Evolutionary conservation across 1,139 yeast genomes (phyloP).

Genomic region (Meyerozyma guilliermondii): DNA sequence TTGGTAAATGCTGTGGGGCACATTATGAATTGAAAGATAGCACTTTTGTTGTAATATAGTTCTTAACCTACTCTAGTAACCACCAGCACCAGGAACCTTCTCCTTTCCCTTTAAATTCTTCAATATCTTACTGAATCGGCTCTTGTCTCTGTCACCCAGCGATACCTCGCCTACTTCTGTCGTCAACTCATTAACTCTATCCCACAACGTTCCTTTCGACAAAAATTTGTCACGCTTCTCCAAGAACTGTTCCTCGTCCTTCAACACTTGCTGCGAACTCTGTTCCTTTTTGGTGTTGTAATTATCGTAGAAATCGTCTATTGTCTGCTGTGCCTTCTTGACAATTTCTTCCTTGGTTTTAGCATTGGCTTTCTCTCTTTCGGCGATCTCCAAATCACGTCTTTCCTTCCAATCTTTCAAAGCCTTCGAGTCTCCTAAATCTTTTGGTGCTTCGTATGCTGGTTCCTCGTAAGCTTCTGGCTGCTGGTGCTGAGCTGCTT

Average conservation of each 20-base stretch:
- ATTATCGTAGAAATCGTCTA: constrained; percentile 91
- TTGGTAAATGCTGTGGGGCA: constrained; percentile 9
- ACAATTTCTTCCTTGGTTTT: constrained; percentile 68
- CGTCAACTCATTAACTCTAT: constrained; percentile 57
- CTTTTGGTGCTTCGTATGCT: constrained; percentile 11
- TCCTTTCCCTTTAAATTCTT: constrained; percentile 25
- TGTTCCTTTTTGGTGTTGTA: constrained; percentile 84
- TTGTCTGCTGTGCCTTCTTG: constrained; percentile 75
- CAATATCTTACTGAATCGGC: constrained; percentile 21
- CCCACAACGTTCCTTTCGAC: constrained; percentile 83
- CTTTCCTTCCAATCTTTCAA: constrained; percentile 80
- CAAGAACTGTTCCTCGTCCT: constrained; percentile 68
- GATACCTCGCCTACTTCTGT: constrained; percentile 35
- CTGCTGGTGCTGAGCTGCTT: constrained; percentile 14
- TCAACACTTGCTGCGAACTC: constrained; percentile 56
- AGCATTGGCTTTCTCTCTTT: constrained; percentile 72
- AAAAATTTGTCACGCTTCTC: constrained; percentile 77
- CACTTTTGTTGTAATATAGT: background rate
- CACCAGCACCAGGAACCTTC: constrained; percentile 26
- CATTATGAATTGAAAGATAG: constrained; percentile 7
- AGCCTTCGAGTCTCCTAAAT: constrained; percentile 48
- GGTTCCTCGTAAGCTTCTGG: constrained; percentile 15
- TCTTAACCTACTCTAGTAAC: constrained; percentile 11
- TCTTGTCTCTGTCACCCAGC: constrained; percentile 19
- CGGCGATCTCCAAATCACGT: constrained; percentile 72